Evolutionary conservation across 345 rosid species (phyloP).

Genomic region (Eucalyptus curtisii): DNA sequence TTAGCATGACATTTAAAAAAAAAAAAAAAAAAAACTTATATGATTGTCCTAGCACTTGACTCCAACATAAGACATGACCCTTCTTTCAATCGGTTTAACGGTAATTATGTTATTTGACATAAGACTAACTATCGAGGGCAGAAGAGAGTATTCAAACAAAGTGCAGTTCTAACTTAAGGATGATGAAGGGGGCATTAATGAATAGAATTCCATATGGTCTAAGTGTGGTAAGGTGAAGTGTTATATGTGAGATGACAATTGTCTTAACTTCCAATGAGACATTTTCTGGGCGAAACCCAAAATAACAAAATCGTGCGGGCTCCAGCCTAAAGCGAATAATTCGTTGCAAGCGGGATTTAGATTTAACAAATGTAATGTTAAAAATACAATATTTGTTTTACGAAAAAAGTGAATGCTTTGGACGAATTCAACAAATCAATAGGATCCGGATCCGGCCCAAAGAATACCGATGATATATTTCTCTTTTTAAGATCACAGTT

Average conservation of each 20-base stretch:
- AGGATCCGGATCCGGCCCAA: neutral
- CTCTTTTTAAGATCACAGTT: neutral
- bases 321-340: no score
- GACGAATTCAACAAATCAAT: neutral
- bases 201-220: fast-evolving
- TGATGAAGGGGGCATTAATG: fast-evolving
- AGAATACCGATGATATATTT: neutral
- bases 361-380: no score
- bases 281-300: fast-evolving
- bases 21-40: no score
- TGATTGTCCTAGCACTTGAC: no score
- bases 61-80: no score
- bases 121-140: no score
- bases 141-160: fast-evolving
- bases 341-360: fast-evolving
- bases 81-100: no score
- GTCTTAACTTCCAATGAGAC: no score
- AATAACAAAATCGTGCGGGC: no score
- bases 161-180: fast-evolving
- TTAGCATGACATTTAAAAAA: neutral
- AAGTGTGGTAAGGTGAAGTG: fast-evolving
- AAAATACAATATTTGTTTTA: neutral
- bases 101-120: no score
- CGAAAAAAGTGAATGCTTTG: neutral
- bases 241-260: fast-evolving